These are phyloP conservation scores for Synchytrium microbalum DNA, from an alignment of 371 early-diverging fungal genomes.

Conservation along the genomic window DNA sequence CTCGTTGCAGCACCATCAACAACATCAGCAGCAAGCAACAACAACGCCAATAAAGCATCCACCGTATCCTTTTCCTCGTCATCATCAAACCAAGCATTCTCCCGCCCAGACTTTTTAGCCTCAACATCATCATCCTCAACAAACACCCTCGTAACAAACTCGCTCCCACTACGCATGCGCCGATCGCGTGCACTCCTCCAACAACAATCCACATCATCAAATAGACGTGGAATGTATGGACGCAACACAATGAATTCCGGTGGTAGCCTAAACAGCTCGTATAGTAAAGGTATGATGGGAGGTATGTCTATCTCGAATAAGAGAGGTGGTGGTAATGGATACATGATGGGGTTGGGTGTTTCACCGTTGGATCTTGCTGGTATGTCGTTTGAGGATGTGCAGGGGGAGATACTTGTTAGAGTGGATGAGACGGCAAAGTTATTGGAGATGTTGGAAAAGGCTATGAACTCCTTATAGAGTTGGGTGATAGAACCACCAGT, in stretches of 20 bases:
- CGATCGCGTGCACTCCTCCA: conserved; percentile 11
- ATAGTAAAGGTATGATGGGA: background rate
- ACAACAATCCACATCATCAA: conserved; percentile 4
- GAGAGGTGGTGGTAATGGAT: background rate
- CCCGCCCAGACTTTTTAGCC: too few relatives aligned
- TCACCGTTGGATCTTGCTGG: conserved; percentile 12
- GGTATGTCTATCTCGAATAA: background rate
- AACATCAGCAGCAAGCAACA: too few relatives aligned
- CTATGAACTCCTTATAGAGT: background rate
- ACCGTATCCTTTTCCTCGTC: too few relatives aligned
- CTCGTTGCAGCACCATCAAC: too few relatives aligned
- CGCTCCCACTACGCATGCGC: background rate
- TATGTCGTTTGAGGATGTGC: background rate
- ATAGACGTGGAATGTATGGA: background rate
- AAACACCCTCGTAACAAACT: too few relatives aligned
- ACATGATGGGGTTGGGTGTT: conserved; percentile 2
- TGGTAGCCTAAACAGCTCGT: background rate
- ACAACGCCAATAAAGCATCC: too few relatives aligned
- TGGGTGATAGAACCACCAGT: too few relatives aligned
- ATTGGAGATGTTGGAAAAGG: conserved; percentile 12
- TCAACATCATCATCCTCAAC: too few relatives aligned
- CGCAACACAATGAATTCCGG: background rate
- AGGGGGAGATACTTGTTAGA: conserved; percentile 6
- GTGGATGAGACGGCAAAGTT: conserved; percentile 9
- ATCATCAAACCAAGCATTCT: too few relatives aligned